Base-by-base conservation (phyloP, 257 asterid species). In the Haberlea rhodopensis region DNA sequence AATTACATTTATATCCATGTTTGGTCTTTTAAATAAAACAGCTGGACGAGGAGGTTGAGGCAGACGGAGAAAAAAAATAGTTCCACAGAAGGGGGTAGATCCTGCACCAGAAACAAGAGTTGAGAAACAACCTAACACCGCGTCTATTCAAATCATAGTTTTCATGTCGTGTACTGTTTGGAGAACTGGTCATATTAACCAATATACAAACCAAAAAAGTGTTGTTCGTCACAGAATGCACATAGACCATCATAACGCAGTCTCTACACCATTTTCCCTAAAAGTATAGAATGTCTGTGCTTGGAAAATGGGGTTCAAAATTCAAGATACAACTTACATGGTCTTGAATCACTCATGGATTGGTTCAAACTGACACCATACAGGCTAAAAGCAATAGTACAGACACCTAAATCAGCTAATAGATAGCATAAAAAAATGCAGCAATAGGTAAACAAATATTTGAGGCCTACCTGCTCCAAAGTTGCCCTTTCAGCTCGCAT, bases 401-500 rank as follows among this genome's bases (percentile, higher is more conserved):
- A 45, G 53, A 54, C 57, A 24, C 13, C 20, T 53, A 67, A 51
- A 57, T 61, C 72, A 52, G 46, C 21, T 29, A 60, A 64, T 22
- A 19, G 9, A 55, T 49, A 34, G 62, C 56, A 58, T 15, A 37
- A 48, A 53, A 5, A 15, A 69, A 23, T 65, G 54, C 70, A 67
- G 54, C 20, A 60, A 24, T 28, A 37, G n/a, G 13, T 37, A 45
- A 48, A 18, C 23, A 67, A 20, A 11, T 31, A 60, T 26, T 71
- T 23, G 57, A 66, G 71, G 61, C 78, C 62, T 45, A 92, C 99
- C 94, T 94, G 99, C 84, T 94, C 87, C 71, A 94, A 79, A 20
- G 96, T 86, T 70, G 99, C 88, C 73, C 99, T 79, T 75, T 94
- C 99, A 71, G 86, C 79, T 66, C 99, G 89, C 97, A 94, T 94